A percentile compares a stretch with the other conserved stretches of the same genome.
These are phyloP conservation scores for Podaxis rugospora DNA, from an alignment of 768 basidiomycete species.

Conservation along the genomic window DNA sequence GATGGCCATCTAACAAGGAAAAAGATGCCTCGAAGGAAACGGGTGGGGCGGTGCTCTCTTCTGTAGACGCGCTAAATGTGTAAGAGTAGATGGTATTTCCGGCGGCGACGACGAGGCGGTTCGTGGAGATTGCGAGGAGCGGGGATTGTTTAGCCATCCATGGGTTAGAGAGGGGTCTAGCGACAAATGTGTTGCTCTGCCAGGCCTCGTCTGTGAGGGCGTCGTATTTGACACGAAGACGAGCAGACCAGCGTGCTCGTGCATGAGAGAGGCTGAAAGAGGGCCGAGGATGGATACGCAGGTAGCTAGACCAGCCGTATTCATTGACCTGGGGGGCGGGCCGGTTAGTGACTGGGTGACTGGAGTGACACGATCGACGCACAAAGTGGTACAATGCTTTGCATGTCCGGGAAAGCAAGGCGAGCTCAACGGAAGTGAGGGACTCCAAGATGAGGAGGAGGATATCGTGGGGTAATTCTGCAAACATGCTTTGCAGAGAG, in stretches of 20 bases:
- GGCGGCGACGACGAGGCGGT: slow-evolving; percentile 57
- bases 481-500: slow-evolving; percentile 18
- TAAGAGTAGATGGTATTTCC: slow-evolving; percentile 58
- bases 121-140: slow-evolving; percentile 47
- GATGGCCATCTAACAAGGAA: slow-evolving; percentile 29
- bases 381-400: slow-evolving; percentile 39
- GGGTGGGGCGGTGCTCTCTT: slow-evolving; percentile 32
- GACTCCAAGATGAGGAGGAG: slow-evolving; percentile 47
- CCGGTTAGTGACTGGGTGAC: neutral
- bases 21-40: slow-evolving; percentile 44
- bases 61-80: slow-evolving; percentile 29
- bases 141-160: slow-evolving; percentile 60
- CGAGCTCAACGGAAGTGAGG: slow-evolving; percentile 40
- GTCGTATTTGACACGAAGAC: slow-evolving; percentile 45
- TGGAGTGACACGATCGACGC: slow-evolving; percentile 17
- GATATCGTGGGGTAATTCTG: slow-evolving; percentile 49
- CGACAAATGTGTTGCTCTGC: slow-evolving; percentile 46
- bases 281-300: slow-evolving; percentile 46
- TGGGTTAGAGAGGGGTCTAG: slow-evolving; percentile 56
- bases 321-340: slow-evolving; percentile 46
- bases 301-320: slow-evolving; percentile 55
- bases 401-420: slow-evolving; percentile 36
- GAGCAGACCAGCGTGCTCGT: slow-evolving; percentile 39
- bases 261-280: slow-evolving; percentile 47
- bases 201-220: slow-evolving; percentile 50